Percentiles rank a stretch among this genome's conserved stretches.
Conservation (phyloP, 306 rosid species). For the Clitoria ternatea region DNA sequence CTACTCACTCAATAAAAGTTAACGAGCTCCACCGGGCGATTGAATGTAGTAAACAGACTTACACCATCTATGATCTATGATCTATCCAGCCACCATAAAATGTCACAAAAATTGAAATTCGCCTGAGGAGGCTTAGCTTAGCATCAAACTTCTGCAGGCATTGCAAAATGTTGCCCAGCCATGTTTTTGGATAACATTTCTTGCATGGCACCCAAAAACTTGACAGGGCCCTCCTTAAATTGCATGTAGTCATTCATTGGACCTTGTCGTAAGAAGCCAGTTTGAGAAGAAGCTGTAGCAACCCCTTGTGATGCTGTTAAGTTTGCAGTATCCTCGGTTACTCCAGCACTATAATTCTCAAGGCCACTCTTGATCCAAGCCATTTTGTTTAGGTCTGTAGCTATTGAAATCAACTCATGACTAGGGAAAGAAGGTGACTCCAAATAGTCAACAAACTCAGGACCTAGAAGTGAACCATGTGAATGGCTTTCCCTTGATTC, state of each 20-base stretch:
- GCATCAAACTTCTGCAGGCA: constrained; percentile 58
- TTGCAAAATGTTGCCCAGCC: constrained; percentile 42
- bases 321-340: constrained; percentile 29
- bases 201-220: constrained; percentile 46
- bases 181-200: constrained; percentile 45
- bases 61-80: background rate
- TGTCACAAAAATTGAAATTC: background rate
- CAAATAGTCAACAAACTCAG: constrained; percentile 61
- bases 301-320: constrained; percentile 24
- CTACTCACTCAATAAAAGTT: background rate
- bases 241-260: constrained; percentile 23
- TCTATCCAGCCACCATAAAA: constrained; percentile 2
- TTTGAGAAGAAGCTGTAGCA: constrained; percentile 21
- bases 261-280: constrained; percentile 25
- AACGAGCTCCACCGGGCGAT: background rate
- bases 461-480: constrained; percentile 53
- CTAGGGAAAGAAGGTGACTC: constrained; percentile 57
- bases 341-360: constrained; percentile 31
- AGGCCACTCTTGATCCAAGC: constrained; percentile 81
- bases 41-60: background rate
- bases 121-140: constrained; percentile 38
- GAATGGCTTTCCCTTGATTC: constrained; percentile 21
- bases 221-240: constrained; percentile 45
- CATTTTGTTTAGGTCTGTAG: constrained; percentile 64
- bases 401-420: constrained; percentile 52